These are phyloP conservation scores for Phytopythium ostracodes DNA, from an alignment of 352 stramenopile genomes.

Conservation along the genomic window DNA sequence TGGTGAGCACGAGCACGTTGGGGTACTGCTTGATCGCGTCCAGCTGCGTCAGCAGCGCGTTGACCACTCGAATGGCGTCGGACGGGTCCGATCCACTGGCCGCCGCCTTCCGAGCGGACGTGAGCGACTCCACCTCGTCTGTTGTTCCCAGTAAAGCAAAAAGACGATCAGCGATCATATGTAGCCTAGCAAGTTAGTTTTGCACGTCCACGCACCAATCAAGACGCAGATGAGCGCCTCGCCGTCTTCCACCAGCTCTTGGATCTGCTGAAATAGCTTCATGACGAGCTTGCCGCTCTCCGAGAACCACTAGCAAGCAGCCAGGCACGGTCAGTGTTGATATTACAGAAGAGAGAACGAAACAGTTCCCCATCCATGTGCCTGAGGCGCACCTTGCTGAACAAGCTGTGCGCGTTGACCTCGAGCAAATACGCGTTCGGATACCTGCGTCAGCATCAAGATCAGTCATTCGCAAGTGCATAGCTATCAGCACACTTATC, in stretches of 20 bases:
- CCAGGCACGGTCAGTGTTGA: not conserved
- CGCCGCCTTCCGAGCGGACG: constrained; percentile 67
- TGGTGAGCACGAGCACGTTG: constrained; percentile 93
- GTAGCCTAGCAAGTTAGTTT: too few relatives aligned
- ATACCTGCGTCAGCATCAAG: constrained; percentile 27
- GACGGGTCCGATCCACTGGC: constrained; percentile 81
- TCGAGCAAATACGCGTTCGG: constrained; percentile 80
- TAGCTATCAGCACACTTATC: not conserved
- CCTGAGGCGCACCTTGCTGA: constrained; percentile 60
- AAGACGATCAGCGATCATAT: not conserved
- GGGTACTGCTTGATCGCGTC: constrained; percentile 76
- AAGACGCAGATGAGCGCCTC: constrained; percentile 89
- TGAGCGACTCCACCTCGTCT: constrained; percentile 93
- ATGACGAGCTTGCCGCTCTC: constrained; percentile 93
- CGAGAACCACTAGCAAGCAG: constrained; percentile 85
- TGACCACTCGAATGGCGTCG: constrained; percentile 91
- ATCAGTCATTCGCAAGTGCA: not conserved
- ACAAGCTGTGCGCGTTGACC: constrained; percentile 92
- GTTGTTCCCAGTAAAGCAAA: not conserved
- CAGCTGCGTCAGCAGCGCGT: constrained; percentile 88
- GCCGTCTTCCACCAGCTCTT: constrained; percentile 87
- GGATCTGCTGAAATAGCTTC: constrained; percentile 90
- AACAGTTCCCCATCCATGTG: too few relatives aligned
- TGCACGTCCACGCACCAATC: constrained; percentile 50
- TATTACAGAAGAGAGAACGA: too few relatives aligned